phyloP scores from a whole-genome alignment of 805 yeast species.

The Starmerella etchellsii region DNA sequence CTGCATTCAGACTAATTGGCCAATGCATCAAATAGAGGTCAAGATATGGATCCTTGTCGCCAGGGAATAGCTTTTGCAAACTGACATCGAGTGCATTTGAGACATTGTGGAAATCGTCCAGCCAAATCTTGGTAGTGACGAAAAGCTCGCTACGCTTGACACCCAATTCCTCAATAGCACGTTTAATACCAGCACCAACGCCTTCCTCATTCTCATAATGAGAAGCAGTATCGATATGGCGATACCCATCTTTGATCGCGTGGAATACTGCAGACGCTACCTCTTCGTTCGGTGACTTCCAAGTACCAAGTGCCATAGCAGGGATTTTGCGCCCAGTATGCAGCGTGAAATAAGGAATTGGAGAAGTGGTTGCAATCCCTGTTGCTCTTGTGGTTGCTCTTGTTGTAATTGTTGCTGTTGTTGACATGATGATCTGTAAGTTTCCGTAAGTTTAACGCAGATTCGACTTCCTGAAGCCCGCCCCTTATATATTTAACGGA shows the following conservation, averaged over 20 bases:
- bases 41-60: constrained; percentile 41
- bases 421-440: too few species aligned
- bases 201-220: constrained; percentile 54
- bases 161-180: constrained; percentile 22
- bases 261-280: constrained; percentile 41
- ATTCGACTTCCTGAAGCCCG: too few species aligned
- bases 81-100: constrained; percentile 39
- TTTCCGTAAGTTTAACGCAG: too few species aligned
- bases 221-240: constrained; percentile 66
- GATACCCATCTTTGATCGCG: constrained; percentile 54
- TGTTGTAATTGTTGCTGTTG: too few species aligned
- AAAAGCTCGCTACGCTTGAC: constrained; percentile 40
- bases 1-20: constrained; percentile 35
- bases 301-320: constrained; percentile 58
- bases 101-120: constrained; percentile 29
- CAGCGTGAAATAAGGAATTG: constrained; percentile 30
- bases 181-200: constrained; percentile 42
- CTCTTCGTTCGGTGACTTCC: constrained; percentile 35
- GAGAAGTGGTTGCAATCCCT: too few species aligned
- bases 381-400: too few species aligned
- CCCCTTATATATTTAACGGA: too few species aligned
- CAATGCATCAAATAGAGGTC: constrained; percentile 58
- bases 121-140: constrained; percentile 54
- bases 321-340: constrained; percentile 52
- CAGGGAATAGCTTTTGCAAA: constrained; percentile 32